Evolutionary conservation across 2,329 filamentous ascomycete species (phyloP), one percentile per base, ranked within the genome.

Genomic region (Cladosporium sp.): DNA sequence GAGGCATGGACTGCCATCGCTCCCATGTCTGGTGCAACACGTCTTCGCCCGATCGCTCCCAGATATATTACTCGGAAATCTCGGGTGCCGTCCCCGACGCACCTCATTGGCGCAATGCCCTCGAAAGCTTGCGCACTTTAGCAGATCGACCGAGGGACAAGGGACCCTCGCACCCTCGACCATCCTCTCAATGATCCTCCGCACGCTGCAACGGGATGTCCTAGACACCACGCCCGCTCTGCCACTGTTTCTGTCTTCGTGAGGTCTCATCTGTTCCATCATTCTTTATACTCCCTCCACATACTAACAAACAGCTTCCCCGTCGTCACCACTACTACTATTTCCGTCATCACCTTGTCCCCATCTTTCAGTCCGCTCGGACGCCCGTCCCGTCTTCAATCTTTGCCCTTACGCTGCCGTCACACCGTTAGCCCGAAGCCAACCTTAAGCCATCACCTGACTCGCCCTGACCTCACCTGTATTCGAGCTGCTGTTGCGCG

Each of bases 401-500:
- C 25, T 28, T 53, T 28, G 26, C 25, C 49, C 23, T 53, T 26
- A 14, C 46, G 21, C 46, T n/a, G 51, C 49, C 49, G 25, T 28
- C 49, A 28, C 39, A n/a, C 51, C 51, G 26, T 54, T 30, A 54
- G 51, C 51, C 48, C 51, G 51, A 18, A 28, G 16, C 46, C 26
- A 32, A 32, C 26, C 30, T 54, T 32, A 54, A 53, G 3, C 23
- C 23, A 10, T 18, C 51, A 28, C 51, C 51, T 54, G 51, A 54
- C 51, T 32, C 51, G 51, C 30, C 51, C 51, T 54, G 51, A 54
- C 51, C 51, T 54, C 51, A 54, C 51, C 51, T 54, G 28, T 32
- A 6, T 32, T 32, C 51, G 51, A 30, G 8, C 51, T 54, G 51
- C 26, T 32, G 30, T 30, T 28, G 51, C 51, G 26, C 26, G 28